Evolutionary conservation across 2,329 filamentous ascomycete species (phyloP).

Genomic region (Scedosporium aurantiacum): DNA sequence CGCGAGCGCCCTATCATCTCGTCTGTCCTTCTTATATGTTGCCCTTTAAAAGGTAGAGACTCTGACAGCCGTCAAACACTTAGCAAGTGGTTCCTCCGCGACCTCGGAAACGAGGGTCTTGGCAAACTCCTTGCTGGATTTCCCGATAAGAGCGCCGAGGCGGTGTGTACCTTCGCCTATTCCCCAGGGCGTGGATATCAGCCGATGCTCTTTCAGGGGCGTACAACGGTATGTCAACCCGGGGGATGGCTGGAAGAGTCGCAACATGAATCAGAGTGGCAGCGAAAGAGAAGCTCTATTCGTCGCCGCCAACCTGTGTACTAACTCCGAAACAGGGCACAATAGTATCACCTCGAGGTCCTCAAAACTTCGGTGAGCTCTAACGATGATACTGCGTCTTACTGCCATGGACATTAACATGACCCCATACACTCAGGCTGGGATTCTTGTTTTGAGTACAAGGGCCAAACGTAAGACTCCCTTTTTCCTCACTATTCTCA

Average conservation of each 20-base stretch:
- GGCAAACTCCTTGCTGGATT: constrained; percentile 87
- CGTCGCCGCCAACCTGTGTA: neutral
- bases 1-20: too few species aligned
- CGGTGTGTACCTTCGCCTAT: constrained; percentile 93
- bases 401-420: constrained; percentile 1
- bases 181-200: constrained; percentile 74
- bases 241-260: neutral
- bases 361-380: constrained; percentile 6
- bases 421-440: constrained; percentile 50
- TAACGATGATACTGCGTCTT: neutral
- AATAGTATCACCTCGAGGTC: constrained; percentile 5
- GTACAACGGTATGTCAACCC: constrained; percentile 55
- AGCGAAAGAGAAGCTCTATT: neutral
- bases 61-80: neutral
- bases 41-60: neutral
- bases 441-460: constrained; percentile 93
- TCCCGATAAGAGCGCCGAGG: constrained; percentile 80
- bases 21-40: neutral
- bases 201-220: constrained; percentile 81
- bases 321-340: constrained; percentile 1
- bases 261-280: too few species aligned
- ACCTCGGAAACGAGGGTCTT: constrained; percentile 71
- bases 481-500: constrained; percentile 7
- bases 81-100: constrained; percentile 89
- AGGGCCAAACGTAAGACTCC: constrained; percentile 63